Evolutionary conservation across 1,284 basidiomycete genomes (phyloP).

Genomic region (Meira miltonrushii): DNA sequence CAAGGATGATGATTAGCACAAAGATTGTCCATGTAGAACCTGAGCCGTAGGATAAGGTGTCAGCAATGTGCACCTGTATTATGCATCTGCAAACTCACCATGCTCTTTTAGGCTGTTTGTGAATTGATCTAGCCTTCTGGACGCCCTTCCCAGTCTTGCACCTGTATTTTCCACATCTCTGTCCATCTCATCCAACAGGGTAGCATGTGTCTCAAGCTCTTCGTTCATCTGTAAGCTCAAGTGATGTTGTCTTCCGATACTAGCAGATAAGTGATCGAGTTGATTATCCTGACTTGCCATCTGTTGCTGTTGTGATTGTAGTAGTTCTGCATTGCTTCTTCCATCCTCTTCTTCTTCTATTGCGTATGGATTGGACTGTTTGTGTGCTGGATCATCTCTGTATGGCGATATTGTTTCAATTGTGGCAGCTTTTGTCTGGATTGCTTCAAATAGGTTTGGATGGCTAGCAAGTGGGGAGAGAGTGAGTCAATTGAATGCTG

Average conservation of each 20-base stretch:
- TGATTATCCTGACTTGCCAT: conserved; percentile 41
- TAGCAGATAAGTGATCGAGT: conserved; percentile 36
- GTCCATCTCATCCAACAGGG: conserved; percentile 38
- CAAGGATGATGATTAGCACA: conserved; percentile 34
- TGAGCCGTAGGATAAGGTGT: conserved; percentile 7
- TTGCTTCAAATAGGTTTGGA: neutral
- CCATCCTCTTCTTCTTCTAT: neutral
- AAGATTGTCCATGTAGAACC: conserved; percentile 36
- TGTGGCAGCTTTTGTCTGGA: neutral
- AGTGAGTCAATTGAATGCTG: conserved; percentile 2
- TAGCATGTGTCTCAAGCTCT: conserved; percentile 45
- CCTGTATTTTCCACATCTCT: conserved; percentile 35
- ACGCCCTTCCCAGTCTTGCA: conserved; percentile 36
- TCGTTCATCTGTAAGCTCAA: conserved; percentile 49
- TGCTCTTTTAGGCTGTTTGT: conserved; percentile 37
- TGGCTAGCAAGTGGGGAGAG: neutral
- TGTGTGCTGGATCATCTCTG: neutral
- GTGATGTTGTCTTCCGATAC: conserved; percentile 43
- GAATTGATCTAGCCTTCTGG: conserved; percentile 32
- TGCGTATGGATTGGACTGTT: neutral
- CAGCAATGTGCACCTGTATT: neutral
- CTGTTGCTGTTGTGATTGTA: conserved; percentile 21
- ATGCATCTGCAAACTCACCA: conserved; percentile 24
- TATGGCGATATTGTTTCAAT: neutral
- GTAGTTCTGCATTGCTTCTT: neutral